Conservation (phyloP, 208 protist species). For the Leishmania gerbilli region DNA sequence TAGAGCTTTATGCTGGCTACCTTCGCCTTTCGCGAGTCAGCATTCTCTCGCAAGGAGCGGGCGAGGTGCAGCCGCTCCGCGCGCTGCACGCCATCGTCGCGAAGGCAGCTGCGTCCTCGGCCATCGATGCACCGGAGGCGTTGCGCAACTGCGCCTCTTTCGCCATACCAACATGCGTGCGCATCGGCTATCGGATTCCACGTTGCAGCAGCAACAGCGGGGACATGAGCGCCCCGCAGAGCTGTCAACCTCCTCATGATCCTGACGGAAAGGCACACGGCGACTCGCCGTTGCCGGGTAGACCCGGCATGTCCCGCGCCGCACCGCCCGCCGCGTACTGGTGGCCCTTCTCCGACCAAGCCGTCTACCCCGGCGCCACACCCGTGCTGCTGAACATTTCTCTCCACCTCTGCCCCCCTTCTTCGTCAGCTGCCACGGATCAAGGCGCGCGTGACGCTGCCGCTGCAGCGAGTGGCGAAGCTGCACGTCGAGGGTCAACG, state of each 20-base stretch:
- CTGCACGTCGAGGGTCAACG: not conserved
- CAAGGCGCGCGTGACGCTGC: not conserved
- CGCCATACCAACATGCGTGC: slow-evolving; percentile 13
- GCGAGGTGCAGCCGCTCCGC: slow-evolving; percentile 50
- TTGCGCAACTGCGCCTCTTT: slow-evolving; percentile 11
- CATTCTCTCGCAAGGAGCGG: slow-evolving; percentile 55
- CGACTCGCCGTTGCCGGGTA: not conserved
- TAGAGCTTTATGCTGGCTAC: slow-evolving; percentile 40
- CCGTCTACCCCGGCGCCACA: slow-evolving; percentile 70
- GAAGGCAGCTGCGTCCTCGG: not conserved
- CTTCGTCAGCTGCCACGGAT: not conserved
- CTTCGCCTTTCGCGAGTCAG: slow-evolving; percentile 48
- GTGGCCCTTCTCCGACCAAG: slow-evolving; percentile 95
- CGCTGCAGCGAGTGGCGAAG: not conserved
- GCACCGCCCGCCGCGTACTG: slow-evolving; percentile 45
- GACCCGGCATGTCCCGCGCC: not conserved
- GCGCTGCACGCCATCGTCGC: slow-evolving; percentile 31
- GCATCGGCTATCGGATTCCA: slow-evolving; percentile 1
- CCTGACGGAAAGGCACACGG: not conserved
- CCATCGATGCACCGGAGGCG: not conserved
- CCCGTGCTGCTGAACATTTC: slow-evolving; percentile 95
- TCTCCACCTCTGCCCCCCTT: slow-evolving; percentile 34
- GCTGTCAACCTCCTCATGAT: not conserved
- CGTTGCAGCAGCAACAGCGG: not conserved
- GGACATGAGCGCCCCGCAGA: not conserved